Conservation (phyloP, 176 grass and related monocot species). For the Pontederia crassipes region DNA sequence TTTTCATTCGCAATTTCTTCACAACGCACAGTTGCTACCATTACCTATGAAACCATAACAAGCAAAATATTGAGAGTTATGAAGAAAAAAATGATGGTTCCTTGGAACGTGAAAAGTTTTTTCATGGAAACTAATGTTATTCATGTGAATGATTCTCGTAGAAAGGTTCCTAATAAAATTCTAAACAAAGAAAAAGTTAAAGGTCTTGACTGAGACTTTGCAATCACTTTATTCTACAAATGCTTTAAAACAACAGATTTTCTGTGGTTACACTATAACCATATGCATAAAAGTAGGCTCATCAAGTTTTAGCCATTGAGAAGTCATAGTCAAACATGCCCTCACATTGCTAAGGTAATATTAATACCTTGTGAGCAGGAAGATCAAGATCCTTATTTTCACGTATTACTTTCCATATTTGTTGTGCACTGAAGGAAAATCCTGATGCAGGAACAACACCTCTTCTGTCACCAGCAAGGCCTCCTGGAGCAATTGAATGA, state of each 20-base stretch:
- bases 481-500: conserved; percentile 58
- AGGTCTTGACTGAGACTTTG: no score
- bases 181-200: no score
- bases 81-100: background rate
- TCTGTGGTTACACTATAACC: no score
- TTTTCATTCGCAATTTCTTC: conserved; percentile 90
- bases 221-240: no score
- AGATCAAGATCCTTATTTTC: conserved; percentile 98
- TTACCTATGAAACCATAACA: conserved; percentile 37
- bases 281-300: no score
- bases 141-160: background rate
- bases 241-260: no score
- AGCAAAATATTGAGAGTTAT: conserved; percentile 9
- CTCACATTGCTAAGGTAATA: background rate
- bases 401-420: conserved; percentile 82
- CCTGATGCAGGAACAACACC: conserved; percentile 80
- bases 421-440: conserved; percentile 71
- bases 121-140: no score
- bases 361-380: conserved; percentile 81
- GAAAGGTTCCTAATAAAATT: no score
- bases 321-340: no score
- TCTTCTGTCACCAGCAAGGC: conserved; percentile 85
- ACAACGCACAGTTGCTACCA: conserved; percentile 95
- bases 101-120: background rate
- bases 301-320: no score